Base-by-base conservation (phyloP, 148 eudicot species). In the Chenopodium berlandieri region DNA sequence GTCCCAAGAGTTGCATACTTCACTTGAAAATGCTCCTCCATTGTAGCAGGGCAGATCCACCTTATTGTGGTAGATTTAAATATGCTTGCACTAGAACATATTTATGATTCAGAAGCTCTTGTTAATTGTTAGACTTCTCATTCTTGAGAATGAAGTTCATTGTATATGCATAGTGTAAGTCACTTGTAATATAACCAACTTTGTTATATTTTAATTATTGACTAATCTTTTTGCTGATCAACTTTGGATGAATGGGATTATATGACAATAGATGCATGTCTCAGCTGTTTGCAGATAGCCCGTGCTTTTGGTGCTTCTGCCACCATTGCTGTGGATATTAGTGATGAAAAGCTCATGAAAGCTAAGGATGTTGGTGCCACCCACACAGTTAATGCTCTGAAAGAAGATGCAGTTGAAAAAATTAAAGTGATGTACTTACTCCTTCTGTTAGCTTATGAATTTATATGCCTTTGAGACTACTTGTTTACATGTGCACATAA, bases 211-310 rank as follows among this genome's bases (percentile, higher is more conserved):
- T 73, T n/a, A 22, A n/a, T 20, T 48, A 22, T 40, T n/a, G 75
- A 32, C 25, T 65, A 52, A 5, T 6, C 25, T 65, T 80, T 79
- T 46, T 67, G 37, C 30, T 70, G 8, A 30, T 60, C 14, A 40
- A 83, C 80, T 65, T 75, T 63, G 20, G 22, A 22, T 50, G n/a
- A 50, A 48, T 40, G 44, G 44, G 44, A 40, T 7, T 40, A 40
- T 74, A 50, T 84, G 79, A 88, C 77, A 30, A 34, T 69, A 89
- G 63, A 79, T 84, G 60, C 63, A 25, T 85, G 78, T 47, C 77
- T 73, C 92, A 97, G 99, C 91, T 97, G 99, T 83, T 86, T 97
- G 91, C 99, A 97, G 97, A 90, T 97, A 89, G 99, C 99, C 64
- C 89, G 92, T 48, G 98, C 99, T 46, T 97, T 92, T 91, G 99